Conservation (phyloP, 2,329 filamentous ascomycete species). For the Remersonia thermophila region DNA sequence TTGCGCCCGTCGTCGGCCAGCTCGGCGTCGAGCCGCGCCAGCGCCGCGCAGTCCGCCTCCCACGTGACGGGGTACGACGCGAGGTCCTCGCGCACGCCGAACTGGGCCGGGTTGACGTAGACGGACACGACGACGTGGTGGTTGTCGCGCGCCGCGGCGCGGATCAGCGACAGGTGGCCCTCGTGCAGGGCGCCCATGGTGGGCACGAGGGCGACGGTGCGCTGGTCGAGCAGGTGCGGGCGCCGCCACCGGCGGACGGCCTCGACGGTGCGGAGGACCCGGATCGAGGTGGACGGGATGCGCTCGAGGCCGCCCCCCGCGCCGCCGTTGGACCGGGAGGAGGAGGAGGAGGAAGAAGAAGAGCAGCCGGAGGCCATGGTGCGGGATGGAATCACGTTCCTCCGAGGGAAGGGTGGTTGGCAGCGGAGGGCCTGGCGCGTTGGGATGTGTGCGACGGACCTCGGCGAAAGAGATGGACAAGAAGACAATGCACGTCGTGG, state of each 20-base stretch:
- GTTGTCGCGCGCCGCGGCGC: conserved; percentile 71
- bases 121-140: conserved; percentile 81
- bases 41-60: conserved; percentile 57
- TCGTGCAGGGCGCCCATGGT: conserved; percentile 97
- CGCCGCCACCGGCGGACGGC: conserved; percentile 58
- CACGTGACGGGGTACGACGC: conserved; percentile 83
- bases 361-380: conserved; percentile 21
- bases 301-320: conserved; percentile 27
- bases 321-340: conserved; percentile 15
- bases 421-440: not conserved
- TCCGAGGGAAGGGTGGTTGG: not conserved
- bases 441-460: too few species aligned
- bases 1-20: conserved; percentile 49
- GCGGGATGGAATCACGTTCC: too few species aligned
- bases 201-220: conserved; percentile 76
- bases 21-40: conserved; percentile 58
- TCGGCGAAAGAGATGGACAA: too few species aligned
- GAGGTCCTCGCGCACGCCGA: conserved; percentile 79
- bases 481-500: conserved; percentile 7
- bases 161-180: conserved; percentile 78
- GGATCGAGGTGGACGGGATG: conserved; percentile 47
- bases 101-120: conserved; percentile 95
- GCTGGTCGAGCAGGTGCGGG: conserved; percentile 51
- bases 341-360: conserved; percentile 16
- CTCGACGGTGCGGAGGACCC: conserved; percentile 63